A percentile compares a stretch with the other conserved stretches of the same genome.
These are phyloP conservation scores for Wickerhamomyces chaumierensis DNA, from an alignment of 805 yeast species.

Conservation along the genomic window DNA sequence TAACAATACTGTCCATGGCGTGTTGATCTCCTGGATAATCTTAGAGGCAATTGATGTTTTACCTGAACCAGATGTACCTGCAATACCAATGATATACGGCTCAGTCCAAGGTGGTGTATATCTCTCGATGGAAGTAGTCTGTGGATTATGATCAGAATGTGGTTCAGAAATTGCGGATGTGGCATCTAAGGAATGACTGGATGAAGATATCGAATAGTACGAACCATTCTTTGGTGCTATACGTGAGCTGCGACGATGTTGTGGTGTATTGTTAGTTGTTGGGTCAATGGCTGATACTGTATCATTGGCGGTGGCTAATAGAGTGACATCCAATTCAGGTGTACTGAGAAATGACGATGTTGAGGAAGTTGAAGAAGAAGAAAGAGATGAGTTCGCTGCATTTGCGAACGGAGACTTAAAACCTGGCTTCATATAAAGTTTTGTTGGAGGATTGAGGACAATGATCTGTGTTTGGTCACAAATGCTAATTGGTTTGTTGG, in stretches of 20 bases:
- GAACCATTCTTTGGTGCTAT: background rate
- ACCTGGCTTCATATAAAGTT: no score
- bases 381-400: no score
- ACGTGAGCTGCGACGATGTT: background rate
- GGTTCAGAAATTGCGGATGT: background rate
- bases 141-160: background rate
- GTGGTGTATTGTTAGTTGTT: no score
- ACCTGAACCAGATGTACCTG: conserved; percentile 85
- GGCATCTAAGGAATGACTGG: background rate
- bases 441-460: no score
- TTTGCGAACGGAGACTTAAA: no score
- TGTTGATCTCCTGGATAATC: conserved; percentile 65
- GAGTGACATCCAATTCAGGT: no score
- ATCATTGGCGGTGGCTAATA: no score
- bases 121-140: background rate
- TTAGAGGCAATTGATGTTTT: conserved; percentile 85
- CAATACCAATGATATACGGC: conserved; percentile 80
- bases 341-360: no score
- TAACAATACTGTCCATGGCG: conserved; percentile 89
- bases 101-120: conserved; percentile 84
- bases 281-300: no score
- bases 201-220: background rate
- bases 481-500: no score
- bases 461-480: no score
- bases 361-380: no score